A percentile compares a stretch with the other conserved stretches of the same genome.
Conservation (phyloP, 305 asterid species). For the Fraxinus baroniana region DNA sequence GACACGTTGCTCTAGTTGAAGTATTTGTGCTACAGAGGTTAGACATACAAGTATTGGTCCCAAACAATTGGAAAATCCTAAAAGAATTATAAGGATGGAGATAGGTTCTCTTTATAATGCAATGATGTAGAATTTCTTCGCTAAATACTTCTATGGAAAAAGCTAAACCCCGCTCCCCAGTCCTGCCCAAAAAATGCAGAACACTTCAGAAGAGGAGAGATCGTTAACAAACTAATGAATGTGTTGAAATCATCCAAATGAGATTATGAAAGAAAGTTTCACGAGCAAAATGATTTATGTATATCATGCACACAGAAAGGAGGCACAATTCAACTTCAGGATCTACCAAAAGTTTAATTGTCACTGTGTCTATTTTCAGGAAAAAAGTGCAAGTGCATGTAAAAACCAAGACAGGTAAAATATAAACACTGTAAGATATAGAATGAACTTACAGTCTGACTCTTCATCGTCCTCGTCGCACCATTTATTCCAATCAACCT, state of each 20-base stretch:
- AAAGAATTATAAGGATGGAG: background rate
- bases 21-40: background rate
- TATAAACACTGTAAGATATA: conserved; percentile 2
- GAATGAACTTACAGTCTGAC: conserved; percentile 58
- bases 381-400: background rate
- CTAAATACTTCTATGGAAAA: background rate
- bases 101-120: background rate
- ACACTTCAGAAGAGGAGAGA: background rate
- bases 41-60: background rate
- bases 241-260: background rate
- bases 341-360: background rate
- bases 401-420: background rate
- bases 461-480: conserved; percentile 87
- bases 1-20: no score
- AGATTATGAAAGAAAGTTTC: background rate
- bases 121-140: background rate
- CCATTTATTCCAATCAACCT: conserved; percentile 95
- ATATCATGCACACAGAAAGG: background rate
- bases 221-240: background rate
- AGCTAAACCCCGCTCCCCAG: background rate
- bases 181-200: background rate
- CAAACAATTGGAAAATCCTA: background rate
- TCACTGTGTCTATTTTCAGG: background rate
- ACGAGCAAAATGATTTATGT: background rate
- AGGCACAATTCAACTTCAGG: background rate